Conservation (phyloP, 1,284 basidiomycete genomes). For the Malassezia dermatis region DNA sequence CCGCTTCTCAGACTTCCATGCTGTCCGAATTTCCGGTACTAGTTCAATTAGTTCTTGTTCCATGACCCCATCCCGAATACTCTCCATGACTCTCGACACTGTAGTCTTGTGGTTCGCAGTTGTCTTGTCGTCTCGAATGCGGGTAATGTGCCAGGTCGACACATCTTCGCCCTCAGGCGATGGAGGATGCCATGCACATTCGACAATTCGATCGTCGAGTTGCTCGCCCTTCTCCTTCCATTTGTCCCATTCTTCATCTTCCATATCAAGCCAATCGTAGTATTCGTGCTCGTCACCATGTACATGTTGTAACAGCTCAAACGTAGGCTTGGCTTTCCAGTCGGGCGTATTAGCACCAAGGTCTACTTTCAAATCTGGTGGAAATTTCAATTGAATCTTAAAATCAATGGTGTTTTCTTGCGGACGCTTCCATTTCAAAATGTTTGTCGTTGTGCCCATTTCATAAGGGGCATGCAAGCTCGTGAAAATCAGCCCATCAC, state of each 20-base stretch:
- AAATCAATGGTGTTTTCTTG: slow-evolving; percentile 97
- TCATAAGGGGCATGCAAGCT: slow-evolving; percentile 73
- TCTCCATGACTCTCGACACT: slow-evolving; percentile 35
- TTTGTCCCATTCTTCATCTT: slow-evolving; percentile 86
- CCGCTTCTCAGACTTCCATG: slow-evolving; percentile 33
- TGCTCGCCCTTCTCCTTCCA: slow-evolving; percentile 77
- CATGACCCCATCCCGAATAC: slow-evolving; percentile 41
- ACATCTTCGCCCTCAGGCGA: neutral
- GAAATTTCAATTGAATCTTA: slow-evolving; percentile 83
- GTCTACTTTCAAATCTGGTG: slow-evolving; percentile 52
- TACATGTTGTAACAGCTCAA: slow-evolving; percentile 67
- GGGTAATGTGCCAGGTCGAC: slow-evolving; percentile 42
- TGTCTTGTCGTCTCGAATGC: slow-evolving; percentile 42
- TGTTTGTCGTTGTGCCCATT: slow-evolving; percentile 80
- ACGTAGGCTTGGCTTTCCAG: slow-evolving; percentile 71
- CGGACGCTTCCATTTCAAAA: slow-evolving; percentile 94
- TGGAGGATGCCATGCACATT: slow-evolving; percentile 54
- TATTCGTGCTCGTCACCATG: slow-evolving; percentile 58
- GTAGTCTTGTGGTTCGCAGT: slow-evolving; percentile 41
- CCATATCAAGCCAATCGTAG: slow-evolving; percentile 76
- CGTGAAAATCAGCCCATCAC: slow-evolving; percentile 95
- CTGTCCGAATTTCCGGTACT: slow-evolving; percentile 28
- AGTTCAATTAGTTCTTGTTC: slow-evolving; percentile 22
- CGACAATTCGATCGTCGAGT: slow-evolving; percentile 82
- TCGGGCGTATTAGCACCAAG: slow-evolving; percentile 55